Base-by-base conservation (phyloP, 345 rosid genomes). In the Fremontodendron californicum region DNA sequence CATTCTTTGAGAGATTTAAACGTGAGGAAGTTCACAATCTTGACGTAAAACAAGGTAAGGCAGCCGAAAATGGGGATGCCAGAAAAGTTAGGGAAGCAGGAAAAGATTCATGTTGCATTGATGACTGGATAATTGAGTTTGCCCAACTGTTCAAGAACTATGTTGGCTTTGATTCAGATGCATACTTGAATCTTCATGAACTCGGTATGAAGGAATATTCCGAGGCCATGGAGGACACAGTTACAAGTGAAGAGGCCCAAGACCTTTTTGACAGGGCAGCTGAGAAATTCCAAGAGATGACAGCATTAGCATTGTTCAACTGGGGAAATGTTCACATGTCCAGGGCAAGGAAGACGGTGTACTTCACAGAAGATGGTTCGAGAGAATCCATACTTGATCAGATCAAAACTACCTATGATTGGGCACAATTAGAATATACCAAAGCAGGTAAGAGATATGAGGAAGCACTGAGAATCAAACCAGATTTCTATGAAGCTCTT, bases 301-400 rank as follows among this genome's bases (percentile, higher is more conserved):
- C 96, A 58, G 96, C 98, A 58, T 80, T 92, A 70, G 96, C 96
- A 75, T 83, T 93, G 87, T 86, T 96, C 84, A 90, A 91, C 81
- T 86, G 94, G 90, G 99, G 99, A 71, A 89, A 96, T 72, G 88
- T 91, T 81, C 90, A 90, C 89, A 87, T 95, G 92, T 89, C 92
- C 64, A 82, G 90, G 80, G 97, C 96, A 75, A 90, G 88, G 80
- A 95, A 91, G 84, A 88, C 83, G 68, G 81, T 91, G 51, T 87
- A 86, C 83, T 74, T 88, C 65, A 66, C 81, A 4, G 88, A 88
- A 73, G 88, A 83, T 81, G 83, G 86, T 77, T 87, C 90, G 33
- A 85, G 57, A 78, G 93, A 95, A 76, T 83, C 86, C 73, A 57
- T 86, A 72, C 85, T 83, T 40, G 84, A 88, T 74, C 86, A 87